Evolutionary conservation across 805 yeast genomes (phyloP).

Genomic region (Debaryomyces hansenii): DNA sequence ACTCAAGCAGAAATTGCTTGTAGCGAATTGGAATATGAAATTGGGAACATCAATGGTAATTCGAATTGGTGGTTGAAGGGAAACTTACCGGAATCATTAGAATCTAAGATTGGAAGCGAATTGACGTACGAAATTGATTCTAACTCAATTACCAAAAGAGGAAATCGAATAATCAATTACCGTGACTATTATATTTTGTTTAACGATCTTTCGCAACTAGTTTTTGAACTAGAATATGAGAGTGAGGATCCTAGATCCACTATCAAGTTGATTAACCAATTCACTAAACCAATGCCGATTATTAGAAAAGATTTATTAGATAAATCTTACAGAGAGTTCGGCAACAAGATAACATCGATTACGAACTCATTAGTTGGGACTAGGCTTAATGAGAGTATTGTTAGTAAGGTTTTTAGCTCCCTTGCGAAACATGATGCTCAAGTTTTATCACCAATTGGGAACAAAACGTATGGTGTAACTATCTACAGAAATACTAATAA

Average conservation of each 20-base stretch:
- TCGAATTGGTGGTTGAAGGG: constrained; percentile 69
- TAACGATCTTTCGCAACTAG: constrained; percentile 68
- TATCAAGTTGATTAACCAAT: constrained; percentile 32
- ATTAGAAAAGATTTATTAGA: constrained; percentile 50
- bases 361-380: constrained; percentile 36
- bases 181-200: constrained; percentile 72
- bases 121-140: constrained; percentile 68
- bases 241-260: constrained; percentile 53
- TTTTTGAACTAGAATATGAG: constrained; percentile 59
- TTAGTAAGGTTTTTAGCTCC: constrained; percentile 18
- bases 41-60: constrained; percentile 22
- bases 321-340: constrained; percentile 49
- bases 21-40: constrained; percentile 27
- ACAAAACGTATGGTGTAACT: constrained; percentile 70
- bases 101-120: constrained; percentile 44
- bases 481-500: constrained; percentile 54
- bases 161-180: constrained; percentile 46
- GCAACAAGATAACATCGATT: constrained; percentile 44
- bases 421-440: constrained; percentile 9
- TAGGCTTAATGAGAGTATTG: constrained; percentile 26
- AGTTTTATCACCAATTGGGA: constrained; percentile 59
- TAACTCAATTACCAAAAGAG: constrained; percentile 53
- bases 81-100: constrained; percentile 56
- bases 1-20: constrained; percentile 29
- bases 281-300: constrained; percentile 42